phyloP scores from a whole-genome alignment of 2,329 filamentous ascomycete genomes.

The Verticillium longisporum region DNA sequence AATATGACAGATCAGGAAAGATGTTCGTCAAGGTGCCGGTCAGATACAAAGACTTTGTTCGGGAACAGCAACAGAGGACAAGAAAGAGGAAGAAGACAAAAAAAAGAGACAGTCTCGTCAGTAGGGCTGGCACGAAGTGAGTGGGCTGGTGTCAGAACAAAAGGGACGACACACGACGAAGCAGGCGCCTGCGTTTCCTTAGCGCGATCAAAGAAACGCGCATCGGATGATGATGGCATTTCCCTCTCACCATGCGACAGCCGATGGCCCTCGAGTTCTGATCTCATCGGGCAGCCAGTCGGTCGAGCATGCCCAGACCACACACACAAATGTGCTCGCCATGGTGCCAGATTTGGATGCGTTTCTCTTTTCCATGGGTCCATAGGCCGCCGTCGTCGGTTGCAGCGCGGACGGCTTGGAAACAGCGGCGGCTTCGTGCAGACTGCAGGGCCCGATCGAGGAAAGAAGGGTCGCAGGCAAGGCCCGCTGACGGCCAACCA shows the following conservation, averaged over 20 bases:
- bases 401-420: not conserved
- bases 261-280: not conserved
- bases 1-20: not conserved
- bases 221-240: not conserved
- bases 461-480: constrained; percentile 1
- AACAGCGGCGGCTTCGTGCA: not conserved
- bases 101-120: not conserved
- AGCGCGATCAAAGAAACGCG: not conserved
- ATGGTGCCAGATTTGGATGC: not conserved
- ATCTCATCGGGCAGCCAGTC: constrained; percentile 3
- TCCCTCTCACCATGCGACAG: not conserved
- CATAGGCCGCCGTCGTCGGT: no score
- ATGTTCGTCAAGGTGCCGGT: not conserved
- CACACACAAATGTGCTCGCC: not conserved
- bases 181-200: not conserved
- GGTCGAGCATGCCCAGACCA: not conserved
- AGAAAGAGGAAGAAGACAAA: not conserved
- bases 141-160: not conserved
- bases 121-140: not conserved
- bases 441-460: not conserved
- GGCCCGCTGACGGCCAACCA: constrained; percentile 11
- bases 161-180: not conserved
- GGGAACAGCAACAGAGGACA: not conserved
- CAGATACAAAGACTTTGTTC: not conserved
- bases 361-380: no score